phyloP scores from a whole-genome alignment of 805 yeast species.

The Starmerella apicola region DNA sequence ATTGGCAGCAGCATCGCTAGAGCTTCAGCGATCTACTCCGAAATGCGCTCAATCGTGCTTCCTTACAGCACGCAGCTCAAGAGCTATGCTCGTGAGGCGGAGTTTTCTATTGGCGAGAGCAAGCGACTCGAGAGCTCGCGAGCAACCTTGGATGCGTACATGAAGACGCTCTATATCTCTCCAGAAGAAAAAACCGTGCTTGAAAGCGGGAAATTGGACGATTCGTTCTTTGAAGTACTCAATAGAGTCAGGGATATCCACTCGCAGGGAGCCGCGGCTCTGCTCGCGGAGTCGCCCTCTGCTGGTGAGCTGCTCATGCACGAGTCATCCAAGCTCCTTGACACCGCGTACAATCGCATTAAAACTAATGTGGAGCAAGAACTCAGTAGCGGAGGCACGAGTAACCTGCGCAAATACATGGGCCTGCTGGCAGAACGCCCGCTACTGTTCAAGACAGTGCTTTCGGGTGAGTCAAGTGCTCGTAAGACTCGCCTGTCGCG shows the following conservation, averaged over 20 bases:
- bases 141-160: slow-evolving; percentile 27
- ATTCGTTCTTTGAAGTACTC: slow-evolving; percentile 49
- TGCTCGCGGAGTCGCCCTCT: slow-evolving; percentile 42
- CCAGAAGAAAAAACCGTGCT: slow-evolving; percentile 61
- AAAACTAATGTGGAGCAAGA: slow-evolving; percentile 31
- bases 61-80: slow-evolving; percentile 19
- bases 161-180: slow-evolving; percentile 50
- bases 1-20: slow-evolving; percentile 20
- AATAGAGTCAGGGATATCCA: slow-evolving; percentile 52
- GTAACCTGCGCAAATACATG: slow-evolving; percentile 15
- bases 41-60: slow-evolving; percentile 20
- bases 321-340: slow-evolving; percentile 34
- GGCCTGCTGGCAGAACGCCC: slow-evolving; percentile 28
- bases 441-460: slow-evolving; percentile 40
- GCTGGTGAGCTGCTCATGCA: slow-evolving; percentile 34
- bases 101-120: slow-evolving; percentile 21
- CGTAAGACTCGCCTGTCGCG: slow-evolving; percentile 51
- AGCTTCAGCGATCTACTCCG: slow-evolving; percentile 14
- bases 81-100: slow-evolving; percentile 23
- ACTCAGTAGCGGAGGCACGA: slow-evolving; percentile 11
- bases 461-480: slow-evolving; percentile 52
- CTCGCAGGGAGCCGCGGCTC: slow-evolving; percentile 46
- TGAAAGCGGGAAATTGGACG: slow-evolving; percentile 26
- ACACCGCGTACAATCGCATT: slow-evolving; percentile 44
- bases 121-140: slow-evolving; percentile 19